Base-by-base conservation (phyloP, 306 rosid species). In the Coriaria nepalensis region DNA sequence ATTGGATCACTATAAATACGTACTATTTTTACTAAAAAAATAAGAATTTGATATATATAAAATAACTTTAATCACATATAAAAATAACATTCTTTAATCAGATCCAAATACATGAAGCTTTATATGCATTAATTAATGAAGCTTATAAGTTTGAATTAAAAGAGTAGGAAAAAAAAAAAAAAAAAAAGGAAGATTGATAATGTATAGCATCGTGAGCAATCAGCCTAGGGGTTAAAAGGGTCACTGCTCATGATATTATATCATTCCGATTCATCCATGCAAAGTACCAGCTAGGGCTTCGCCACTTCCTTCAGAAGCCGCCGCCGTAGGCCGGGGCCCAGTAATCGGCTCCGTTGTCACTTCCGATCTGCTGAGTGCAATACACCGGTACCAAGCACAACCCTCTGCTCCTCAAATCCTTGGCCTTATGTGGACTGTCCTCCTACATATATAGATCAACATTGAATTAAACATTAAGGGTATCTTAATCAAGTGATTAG, bases 131-230 rank as follows among this genome's bases (percentile, higher is more conserved):
- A n/a, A n/a, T 20, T 20, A 20, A 20, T 20, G 2, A 20, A 20
- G 3, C 29, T 20, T 20, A 20, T 20, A 3, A 20, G 29, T 20
- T 20, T 20, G 29, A 3, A 1, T 20, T 20, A 20, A 20, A 20
- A 20, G 1, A 20, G 29, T 3, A 20, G 29, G 3, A 20, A 20
- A 20, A 20, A 3, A 20, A 20, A 20, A 20, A 20, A 3, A 20
- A 20, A 20, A 20, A 20, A 20, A 3, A 20, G 29, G 29, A 20
- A 20, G 29, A 20, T 20, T 3, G 29, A 20, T 20, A 50, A 64
- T 59, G 56, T 40, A 78, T 76, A 86, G 76, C 93, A 88, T 77
- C 75, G 65, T 69, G 95, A 74, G 84, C 82, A 81, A 61, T 76
- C 95, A 83, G 48, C 57, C 93, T 74, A 59, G 37, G 13, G 58